Conservation (phyloP, 2,329 filamentous ascomycete species). For the Paecilomyces fulvus region DNA sequence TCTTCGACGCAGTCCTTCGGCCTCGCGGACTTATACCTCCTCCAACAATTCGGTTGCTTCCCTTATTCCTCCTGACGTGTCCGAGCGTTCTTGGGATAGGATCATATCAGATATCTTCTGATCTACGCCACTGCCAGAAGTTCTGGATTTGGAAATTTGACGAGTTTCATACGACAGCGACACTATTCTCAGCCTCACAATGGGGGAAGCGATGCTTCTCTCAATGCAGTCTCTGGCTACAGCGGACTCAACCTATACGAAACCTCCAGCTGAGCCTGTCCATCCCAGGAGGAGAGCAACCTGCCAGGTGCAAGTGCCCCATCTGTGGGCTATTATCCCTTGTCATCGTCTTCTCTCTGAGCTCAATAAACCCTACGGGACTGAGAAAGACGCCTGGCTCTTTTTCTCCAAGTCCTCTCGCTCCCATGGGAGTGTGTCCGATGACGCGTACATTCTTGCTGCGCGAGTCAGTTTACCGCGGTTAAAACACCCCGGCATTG, state of each 20-base stretch:
- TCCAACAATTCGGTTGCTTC: background rate
- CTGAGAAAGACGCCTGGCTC: background rate
- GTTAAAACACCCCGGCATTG: background rate
- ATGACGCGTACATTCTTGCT: background rate
- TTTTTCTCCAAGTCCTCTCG: background rate
- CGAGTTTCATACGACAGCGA: background rate
- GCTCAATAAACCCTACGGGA: background rate
- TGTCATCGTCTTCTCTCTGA: background rate
- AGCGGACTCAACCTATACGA: background rate
- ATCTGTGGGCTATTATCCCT: background rate
- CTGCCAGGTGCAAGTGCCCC: background rate
- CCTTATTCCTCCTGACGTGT: constrained; percentile 1
- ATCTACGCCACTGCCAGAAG: background rate
- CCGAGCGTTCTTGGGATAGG: constrained; percentile 7
- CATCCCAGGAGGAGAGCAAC: background rate
- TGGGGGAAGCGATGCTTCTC: background rate
- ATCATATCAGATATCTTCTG: constrained; percentile 7
- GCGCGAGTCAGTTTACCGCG: background rate
- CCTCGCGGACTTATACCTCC: background rate
- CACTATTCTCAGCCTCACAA: background rate
- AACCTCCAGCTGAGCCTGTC: background rate
- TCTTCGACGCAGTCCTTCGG: constrained; percentile 1
- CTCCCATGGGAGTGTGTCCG: background rate
- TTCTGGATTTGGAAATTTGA: background rate
- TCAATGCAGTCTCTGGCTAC: background rate